Evolutionary conservation across 352 stramenopile genomes (phyloP), one percentile per base, ranked within the genome.

Genomic region (Phytophthora ramorum): DNA sequence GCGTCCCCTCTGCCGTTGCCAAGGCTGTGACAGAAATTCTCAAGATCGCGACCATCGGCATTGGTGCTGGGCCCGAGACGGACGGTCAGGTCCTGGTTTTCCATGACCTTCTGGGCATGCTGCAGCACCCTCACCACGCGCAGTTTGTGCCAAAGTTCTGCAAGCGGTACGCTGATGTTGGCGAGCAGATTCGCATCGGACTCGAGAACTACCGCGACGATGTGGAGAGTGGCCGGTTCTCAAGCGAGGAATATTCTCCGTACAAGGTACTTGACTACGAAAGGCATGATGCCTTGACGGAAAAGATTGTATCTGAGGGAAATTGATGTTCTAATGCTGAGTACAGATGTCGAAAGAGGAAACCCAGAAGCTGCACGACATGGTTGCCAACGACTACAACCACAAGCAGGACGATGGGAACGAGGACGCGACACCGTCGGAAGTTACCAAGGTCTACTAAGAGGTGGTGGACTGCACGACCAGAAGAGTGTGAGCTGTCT

Each of bases 71-170:
- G 0, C 82, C 90, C 10, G 75, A 97, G 24, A 99, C 96, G 2
- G 97, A 93, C 44, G 97, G 97, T 3, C 96, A 99, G 73, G 87
- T 99, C 19, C 71, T 99, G 17, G 97, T 99, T 5, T 99, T 97
- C 75, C 97, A 99, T 70, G 97, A 99, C 71, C 88, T 99, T 71
- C 75, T 99, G 32, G 97, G 98, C 16, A 98, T 99, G 95, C 83
- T 99, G 19, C 94, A 97, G 66, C 98, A 99, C 75, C 98, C 98
- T 0, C 97, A 99, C 72, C 97, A 99, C 68, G 94, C 95, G 20
- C 85, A 96, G 63, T 82, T 89, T 58, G 95, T 99, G 26, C 97
- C 97, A 9, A 98, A 98, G 64, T 99, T 99, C 71, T 99, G 97
- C 75, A 99, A 99, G 75, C 89, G 92, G 22, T 99, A 99, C 78